Evolutionary conservation across 306 rosid genomes (phyloP).

Genomic region (Abrus pulchellus): DNA sequence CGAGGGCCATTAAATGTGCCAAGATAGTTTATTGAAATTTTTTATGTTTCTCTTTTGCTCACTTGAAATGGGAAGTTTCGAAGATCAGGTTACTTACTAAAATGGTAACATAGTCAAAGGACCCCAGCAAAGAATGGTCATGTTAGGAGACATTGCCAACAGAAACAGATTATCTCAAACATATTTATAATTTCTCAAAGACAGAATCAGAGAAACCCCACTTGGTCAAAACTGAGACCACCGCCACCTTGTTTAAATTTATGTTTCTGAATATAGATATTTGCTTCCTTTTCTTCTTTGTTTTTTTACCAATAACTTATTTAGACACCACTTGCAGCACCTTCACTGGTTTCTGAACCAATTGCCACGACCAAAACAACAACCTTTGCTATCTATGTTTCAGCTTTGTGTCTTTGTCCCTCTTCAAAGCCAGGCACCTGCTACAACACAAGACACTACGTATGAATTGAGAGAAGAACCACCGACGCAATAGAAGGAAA

Average conservation of each 20-base stretch:
- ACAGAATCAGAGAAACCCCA: conserved; percentile 63
- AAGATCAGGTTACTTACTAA: conserved; percentile 74
- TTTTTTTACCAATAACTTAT: conserved; percentile 47
- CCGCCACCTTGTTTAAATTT: conserved; percentile 56
- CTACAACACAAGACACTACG: conserved; percentile 51
- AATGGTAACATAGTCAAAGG: conserved; percentile 70
- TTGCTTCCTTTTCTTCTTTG: conserved; percentile 38
- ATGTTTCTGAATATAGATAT: conserved; percentile 53
- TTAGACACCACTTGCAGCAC: conserved; percentile 41
- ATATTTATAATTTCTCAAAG: conserved; percentile 55
- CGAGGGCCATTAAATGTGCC: conserved; percentile 60
- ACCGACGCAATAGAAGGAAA: not conserved
- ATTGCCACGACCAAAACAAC: conserved; percentile 40
- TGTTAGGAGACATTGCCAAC: conserved; percentile 72
- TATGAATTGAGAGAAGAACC: conserved; percentile 34
- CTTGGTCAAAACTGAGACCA: conserved; percentile 83
- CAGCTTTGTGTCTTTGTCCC: conserved; percentile 8
- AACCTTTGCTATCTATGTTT: conserved; percentile 46
- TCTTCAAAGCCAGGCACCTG: conserved; percentile 43
- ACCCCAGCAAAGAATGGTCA: conserved; percentile 60
- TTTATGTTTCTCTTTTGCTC: conserved; percentile 26
- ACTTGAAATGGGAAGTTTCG: conserved; percentile 64
- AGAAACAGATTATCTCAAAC: conserved; percentile 54
- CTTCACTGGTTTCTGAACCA: conserved; percentile 44
- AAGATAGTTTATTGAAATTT: conserved; percentile 43